Evolutionary conservation across 78 protist species (phyloP).

Genomic region (Anaeramoeba ignava): DNA sequence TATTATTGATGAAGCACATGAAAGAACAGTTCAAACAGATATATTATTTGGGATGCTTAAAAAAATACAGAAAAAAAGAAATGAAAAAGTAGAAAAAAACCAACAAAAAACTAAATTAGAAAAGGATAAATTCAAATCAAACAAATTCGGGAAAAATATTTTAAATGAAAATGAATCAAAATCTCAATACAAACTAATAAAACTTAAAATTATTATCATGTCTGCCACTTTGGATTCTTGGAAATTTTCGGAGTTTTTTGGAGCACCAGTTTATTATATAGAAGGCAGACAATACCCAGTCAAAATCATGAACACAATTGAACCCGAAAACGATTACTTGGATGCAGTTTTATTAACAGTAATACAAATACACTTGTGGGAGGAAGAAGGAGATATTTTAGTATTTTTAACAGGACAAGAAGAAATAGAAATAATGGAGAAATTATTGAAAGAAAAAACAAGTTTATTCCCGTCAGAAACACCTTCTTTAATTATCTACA

Average conservation of each 20-base stretch:
- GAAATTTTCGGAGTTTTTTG: slow-evolving; percentile 82
- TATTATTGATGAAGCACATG: slow-evolving; percentile 99
- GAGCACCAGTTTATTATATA: slow-evolving; percentile 46
- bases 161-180: not conserved
- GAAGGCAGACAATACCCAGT: not conserved
- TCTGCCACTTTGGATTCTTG: slow-evolving; percentile 98
- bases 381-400: slow-evolving; percentile 66
- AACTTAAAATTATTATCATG: slow-evolving; percentile 84
- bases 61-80: slow-evolving; percentile 26
- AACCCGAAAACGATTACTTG: not conserved
- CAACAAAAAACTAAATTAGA: not conserved
- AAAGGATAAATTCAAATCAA: not conserved
- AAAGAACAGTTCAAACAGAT: slow-evolving; percentile 97
- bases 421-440: slow-evolving; percentile 50
- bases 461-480: not conserved
- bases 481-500: not conserved
- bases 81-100: not conserved
- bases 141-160: not conserved
- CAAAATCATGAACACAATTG: not conserved
- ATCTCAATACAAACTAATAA: slow-evolving; percentile 4
- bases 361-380: not conserved
- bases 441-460: slow-evolving; percentile 2
- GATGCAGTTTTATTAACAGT: not conserved
- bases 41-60: slow-evolving; percentile 80
- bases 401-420: slow-evolving; percentile 83